These are phyloP conservation scores for Tephrocybe sp. DNA, from an alignment of 768 basidiomycete genomes.

Conservation along the genomic window DNA sequence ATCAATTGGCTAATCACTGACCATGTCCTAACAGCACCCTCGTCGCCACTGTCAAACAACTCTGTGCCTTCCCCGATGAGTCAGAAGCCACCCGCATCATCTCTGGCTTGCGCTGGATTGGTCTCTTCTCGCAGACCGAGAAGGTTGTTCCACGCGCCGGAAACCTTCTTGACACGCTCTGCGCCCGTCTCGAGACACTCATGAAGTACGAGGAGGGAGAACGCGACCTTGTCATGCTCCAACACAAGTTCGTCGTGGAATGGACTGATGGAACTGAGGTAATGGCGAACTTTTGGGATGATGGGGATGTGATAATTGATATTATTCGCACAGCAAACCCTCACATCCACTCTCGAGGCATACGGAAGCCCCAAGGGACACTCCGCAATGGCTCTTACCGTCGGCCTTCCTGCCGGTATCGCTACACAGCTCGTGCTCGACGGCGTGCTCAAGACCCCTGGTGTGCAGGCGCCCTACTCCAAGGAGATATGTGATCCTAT, in stretches of 20 bases:
- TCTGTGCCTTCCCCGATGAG: slow-evolving; percentile 71
- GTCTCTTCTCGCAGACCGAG: slow-evolving; percentile 71
- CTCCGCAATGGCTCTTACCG: slow-evolving; percentile 89
- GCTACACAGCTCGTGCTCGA: slow-evolving; percentile 91
- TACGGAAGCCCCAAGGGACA: slow-evolving; percentile 80
- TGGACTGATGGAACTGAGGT: slow-evolving; percentile 80
- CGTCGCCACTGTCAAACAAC: slow-evolving; percentile 62
- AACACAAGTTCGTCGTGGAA: slow-evolving; percentile 95
- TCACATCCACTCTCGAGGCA: slow-evolving; percentile 88
- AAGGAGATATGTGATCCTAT: slow-evolving; percentile 82
- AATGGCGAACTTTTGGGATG: slow-evolving; percentile 15
- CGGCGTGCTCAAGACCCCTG: slow-evolving; percentile 72
- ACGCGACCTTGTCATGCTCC: slow-evolving; percentile 95
- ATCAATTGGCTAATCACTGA: not conserved
- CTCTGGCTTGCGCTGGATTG: slow-evolving; percentile 91
- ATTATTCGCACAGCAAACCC: slow-evolving; percentile 52
- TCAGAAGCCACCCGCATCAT: slow-evolving; percentile 75
- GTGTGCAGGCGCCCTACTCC: slow-evolving; percentile 84
- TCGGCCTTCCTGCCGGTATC: slow-evolving; percentile 93
- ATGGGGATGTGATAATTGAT: not conserved
- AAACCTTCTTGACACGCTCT: slow-evolving; percentile 92
- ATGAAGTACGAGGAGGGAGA: slow-evolving; percentile 92
- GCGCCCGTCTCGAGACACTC: slow-evolving; percentile 82
- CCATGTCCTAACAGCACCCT: slow-evolving; percentile 50
- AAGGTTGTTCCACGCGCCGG: slow-evolving; percentile 58